phyloP scores from a whole-genome alignment of 208 protist species.

The Trypanosoma rangeli region DNA sequence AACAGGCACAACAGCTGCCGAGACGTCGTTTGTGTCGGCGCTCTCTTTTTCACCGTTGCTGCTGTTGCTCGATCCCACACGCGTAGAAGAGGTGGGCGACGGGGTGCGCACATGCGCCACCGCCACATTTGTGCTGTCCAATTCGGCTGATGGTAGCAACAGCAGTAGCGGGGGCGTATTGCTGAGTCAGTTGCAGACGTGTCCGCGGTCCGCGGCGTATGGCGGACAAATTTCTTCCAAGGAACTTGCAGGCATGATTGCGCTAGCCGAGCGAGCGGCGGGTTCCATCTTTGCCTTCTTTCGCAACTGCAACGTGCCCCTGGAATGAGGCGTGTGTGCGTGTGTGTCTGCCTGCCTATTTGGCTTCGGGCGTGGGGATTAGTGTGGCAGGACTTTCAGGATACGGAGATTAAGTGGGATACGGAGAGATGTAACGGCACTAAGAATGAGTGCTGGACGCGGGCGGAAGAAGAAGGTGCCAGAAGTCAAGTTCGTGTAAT shows the following conservation, averaged over 20 bases:
- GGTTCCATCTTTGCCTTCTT: constrained; percentile 74
- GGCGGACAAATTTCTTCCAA: constrained; percentile 24
- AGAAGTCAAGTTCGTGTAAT: too few relatives aligned
- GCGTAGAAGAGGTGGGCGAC: constrained; percentile 49
- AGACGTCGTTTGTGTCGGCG: background rate
- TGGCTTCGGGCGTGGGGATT: too few relatives aligned
- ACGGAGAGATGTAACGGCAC: too few relatives aligned
- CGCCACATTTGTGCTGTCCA: constrained; percentile 69
- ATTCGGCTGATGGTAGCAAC: constrained; percentile 31
- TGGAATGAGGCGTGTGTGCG: constrained; percentile 32
- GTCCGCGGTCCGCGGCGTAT: constrained; percentile 6
- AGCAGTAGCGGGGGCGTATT: constrained; percentile 33
- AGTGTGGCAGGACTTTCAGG: too few relatives aligned
- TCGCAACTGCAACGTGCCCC: constrained; percentile 64
- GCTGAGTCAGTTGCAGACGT: constrained; percentile 37
- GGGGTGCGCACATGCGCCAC: constrained; percentile 22
- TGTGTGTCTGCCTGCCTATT: too few relatives aligned
- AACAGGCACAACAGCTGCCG: background rate
- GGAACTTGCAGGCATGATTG: constrained; percentile 46
- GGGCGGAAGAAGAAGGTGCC: too few relatives aligned
- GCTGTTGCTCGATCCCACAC: constrained; percentile 62
- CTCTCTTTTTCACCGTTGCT: background rate
- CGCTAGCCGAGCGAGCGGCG: constrained; percentile 59
- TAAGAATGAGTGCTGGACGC: too few relatives aligned
- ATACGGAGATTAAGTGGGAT: too few relatives aligned